These are phyloP conservation scores for Dittrichia graveolens DNA, from an alignment of 129 eudicot species.

Conservation along the genomic window DNA sequence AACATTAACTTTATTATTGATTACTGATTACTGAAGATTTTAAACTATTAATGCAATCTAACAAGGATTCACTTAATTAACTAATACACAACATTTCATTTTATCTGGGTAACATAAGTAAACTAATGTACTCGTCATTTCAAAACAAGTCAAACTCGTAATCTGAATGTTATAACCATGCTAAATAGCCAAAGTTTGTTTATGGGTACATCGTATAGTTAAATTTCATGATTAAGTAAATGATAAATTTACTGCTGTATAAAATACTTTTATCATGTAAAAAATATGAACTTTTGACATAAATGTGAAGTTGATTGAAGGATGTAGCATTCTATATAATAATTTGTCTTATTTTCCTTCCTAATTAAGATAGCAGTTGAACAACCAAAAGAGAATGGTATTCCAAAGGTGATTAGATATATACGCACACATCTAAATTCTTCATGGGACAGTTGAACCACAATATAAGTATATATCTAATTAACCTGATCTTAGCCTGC, in stretches of 20 bases:
- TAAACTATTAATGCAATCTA: neutral
- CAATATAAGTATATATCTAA: neutral
- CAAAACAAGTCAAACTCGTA: too few relatives aligned
- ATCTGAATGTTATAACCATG: too few relatives aligned
- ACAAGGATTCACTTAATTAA: too few relatives aligned
- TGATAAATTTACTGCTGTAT: too few relatives aligned
- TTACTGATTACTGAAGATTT: neutral
- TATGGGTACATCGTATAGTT: too few relatives aligned
- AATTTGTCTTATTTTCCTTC: neutral
- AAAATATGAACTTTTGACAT: too few relatives aligned
- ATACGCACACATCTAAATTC: conserved; percentile 27
- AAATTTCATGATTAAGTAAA: too few relatives aligned
- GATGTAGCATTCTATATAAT: neutral
- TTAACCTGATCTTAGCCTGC: conserved; percentile 23
- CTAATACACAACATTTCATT: too few relatives aligned
- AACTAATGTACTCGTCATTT: too few relatives aligned
- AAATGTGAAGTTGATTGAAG: neutral
- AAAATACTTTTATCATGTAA: too few relatives aligned
- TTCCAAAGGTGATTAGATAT: conserved; percentile 1
- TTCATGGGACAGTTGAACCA: conserved; percentile 63
- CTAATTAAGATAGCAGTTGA: conserved; percentile 40
- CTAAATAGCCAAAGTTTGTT: too few relatives aligned
- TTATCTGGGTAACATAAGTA: too few relatives aligned
- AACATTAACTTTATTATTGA: conserved; percentile 1
- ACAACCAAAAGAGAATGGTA: conserved; percentile 35